Evolutionary conservation across 2,329 filamentous ascomycete genomes (phyloP).

Genomic region (Pseudogymnoascus pannorum): DNA sequence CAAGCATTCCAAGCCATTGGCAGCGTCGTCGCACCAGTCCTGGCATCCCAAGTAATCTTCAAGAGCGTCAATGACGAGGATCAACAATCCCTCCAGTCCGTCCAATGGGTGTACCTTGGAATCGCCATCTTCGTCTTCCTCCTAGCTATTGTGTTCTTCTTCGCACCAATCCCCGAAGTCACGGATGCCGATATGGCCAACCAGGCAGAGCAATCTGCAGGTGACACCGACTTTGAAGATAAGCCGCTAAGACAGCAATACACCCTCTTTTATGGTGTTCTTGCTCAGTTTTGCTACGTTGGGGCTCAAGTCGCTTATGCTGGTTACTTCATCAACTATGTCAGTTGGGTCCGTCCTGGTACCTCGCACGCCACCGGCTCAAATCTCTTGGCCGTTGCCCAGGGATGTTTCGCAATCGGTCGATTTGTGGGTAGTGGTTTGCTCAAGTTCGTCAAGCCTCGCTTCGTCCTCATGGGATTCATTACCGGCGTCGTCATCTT

Average conservation of each 20-base stretch:
- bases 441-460: slow-evolving; percentile 56
- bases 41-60: slow-evolving; percentile 70
- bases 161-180: slow-evolving; percentile 44
- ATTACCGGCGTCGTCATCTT: slow-evolving; percentile 42
- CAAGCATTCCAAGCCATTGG: slow-evolving; percentile 73
- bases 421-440: slow-evolving; percentile 60
- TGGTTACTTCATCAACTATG: slow-evolving; percentile 65
- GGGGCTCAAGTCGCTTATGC: slow-evolving; percentile 62
- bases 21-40: slow-evolving; percentile 63
- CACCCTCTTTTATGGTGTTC: slow-evolving; percentile 64
- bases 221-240: slow-evolving; percentile 46
- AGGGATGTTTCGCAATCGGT: slow-evolving; percentile 65
- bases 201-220: slow-evolving; percentile 26
- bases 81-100: slow-evolving; percentile 54
- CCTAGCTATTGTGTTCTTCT: slow-evolving; percentile 50
- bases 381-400: slow-evolving; percentile 66
- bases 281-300: slow-evolving; percentile 71
- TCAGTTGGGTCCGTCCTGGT: slow-evolving; percentile 46
- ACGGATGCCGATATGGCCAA: slow-evolving; percentile 56
- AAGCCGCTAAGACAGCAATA: slow-evolving; percentile 63
- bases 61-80: slow-evolving; percentile 45
- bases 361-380: slow-evolving; percentile 31
- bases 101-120: slow-evolving; percentile 58
- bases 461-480: slow-evolving; percentile 61
- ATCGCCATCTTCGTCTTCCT: slow-evolving; percentile 53